Conservation (phyloP, 345 rosid genomes). For the Passiflora organensis region DNA sequence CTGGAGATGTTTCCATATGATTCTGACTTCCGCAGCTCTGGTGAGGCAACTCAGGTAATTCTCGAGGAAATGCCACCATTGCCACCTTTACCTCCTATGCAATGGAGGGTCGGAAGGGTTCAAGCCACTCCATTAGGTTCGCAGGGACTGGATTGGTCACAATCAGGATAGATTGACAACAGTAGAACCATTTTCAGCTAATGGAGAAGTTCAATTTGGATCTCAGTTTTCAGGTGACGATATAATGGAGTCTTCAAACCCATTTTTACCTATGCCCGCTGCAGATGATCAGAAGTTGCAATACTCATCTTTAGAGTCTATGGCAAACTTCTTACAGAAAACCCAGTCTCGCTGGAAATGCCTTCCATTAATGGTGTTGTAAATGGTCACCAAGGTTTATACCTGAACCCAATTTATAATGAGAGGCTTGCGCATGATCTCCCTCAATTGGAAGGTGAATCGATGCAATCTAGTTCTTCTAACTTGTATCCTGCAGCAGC, state of each 20-base stretch:
- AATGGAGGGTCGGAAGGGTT: conserved; percentile 71
- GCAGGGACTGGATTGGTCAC: conserved; percentile 31
- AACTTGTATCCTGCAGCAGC: conserved; percentile 15
- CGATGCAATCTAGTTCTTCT: conserved; percentile 21
- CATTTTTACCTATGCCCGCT: too few relatives aligned
- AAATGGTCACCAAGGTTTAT: conserved; percentile 22
- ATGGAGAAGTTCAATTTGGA: conserved; percentile 29
- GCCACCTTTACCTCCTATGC: conserved; percentile 90
- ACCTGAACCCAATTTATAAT: conserved; percentile 22
- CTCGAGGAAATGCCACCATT: conserved; percentile 69
- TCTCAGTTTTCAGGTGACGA: conserved; percentile 27
- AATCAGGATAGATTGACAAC: conserved; percentile 26
- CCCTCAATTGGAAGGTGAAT: conserved; percentile 23
- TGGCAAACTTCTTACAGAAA: conserved; percentile 21
- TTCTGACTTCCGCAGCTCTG: conserved; percentile 35
- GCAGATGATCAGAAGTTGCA: too few relatives aligned
- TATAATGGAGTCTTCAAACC: conserved; percentile 18
- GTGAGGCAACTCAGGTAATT: conserved; percentile 33
- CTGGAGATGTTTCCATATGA: conserved; percentile 28
- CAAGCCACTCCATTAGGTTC: conserved; percentile 34
- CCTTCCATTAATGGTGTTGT: conserved; percentile 17
- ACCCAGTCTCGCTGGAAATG: conserved; percentile 20
- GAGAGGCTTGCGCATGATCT: conserved; percentile 29
- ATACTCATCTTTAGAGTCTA: conserved; percentile 27
- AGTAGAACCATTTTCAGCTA: conserved; percentile 22